phyloP scores from a whole-genome alignment of 2,329 filamentous ascomycete species.

The Podosphaera xanthii region DNA sequence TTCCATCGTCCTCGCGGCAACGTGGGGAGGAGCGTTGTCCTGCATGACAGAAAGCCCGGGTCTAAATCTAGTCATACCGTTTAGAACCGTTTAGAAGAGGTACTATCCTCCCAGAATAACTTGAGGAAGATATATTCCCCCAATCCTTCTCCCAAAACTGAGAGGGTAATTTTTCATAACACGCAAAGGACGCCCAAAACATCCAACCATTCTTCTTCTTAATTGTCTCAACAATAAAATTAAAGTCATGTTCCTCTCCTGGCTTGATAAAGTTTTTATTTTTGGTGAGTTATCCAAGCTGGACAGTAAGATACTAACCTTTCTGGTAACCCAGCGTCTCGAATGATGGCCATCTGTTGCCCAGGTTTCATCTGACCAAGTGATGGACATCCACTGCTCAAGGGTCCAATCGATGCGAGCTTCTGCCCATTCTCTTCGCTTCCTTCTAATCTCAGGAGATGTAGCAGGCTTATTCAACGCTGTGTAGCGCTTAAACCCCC shows the following conservation, averaged over 20 bases:
- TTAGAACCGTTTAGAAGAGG: background rate
- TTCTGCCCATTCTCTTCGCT: no score
- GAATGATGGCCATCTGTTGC: no score
- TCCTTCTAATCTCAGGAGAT: no score
- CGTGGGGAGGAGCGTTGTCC: background rate
- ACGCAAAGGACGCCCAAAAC: background rate
- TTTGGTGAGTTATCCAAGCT: no score
- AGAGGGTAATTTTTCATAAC: background rate
- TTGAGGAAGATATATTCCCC: background rate
- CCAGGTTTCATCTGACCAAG: background rate
- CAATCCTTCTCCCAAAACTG: background rate
- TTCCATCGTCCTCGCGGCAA: background rate
- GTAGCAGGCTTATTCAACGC: no score
- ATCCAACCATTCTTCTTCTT: conserved; percentile 1
- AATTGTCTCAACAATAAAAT: conserved; percentile 15
- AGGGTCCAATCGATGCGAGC: no score
- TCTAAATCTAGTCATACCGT: background rate
- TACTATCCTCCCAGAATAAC: background rate
- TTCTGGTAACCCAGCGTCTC: no score
- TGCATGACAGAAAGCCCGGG: background rate
- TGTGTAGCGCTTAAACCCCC: no score
- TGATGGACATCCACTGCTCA: conserved; percentile 18
- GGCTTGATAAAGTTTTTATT: no score
- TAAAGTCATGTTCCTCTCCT: conserved; percentile 20
- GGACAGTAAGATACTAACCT: no score